Evolutionary conservation across 208 protist genomes (phyloP).

Genomic region (Crithidia fasciculata): DNA sequence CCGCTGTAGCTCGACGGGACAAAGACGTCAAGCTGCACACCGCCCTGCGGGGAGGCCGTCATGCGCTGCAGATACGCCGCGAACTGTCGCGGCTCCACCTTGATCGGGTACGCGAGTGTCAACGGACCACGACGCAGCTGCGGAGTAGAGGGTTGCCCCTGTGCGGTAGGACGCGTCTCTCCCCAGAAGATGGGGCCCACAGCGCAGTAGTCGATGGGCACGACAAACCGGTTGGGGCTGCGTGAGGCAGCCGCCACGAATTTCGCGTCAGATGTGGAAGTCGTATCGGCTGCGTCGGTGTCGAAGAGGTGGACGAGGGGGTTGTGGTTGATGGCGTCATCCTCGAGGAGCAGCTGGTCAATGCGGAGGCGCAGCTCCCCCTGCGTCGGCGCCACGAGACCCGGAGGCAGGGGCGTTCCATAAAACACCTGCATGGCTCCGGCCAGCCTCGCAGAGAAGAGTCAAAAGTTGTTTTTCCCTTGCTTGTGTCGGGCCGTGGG

Average conservation of each 20-base stretch:
- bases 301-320: slow-evolving; percentile 51
- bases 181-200: slow-evolving; percentile 85
- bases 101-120: slow-evolving; percentile 79
- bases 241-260: slow-evolving; percentile 6
- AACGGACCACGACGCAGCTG: slow-evolving; percentile 51
- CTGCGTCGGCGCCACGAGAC: slow-evolving; percentile 64
- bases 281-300: neutral
- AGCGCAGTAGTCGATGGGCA: slow-evolving; percentile 84
- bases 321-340: slow-evolving; percentile 67
- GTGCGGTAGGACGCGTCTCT: slow-evolving; percentile 57
- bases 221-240: slow-evolving; percentile 57
- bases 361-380: slow-evolving; percentile 85
- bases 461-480: too few species aligned
- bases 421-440: slow-evolving; percentile 61
- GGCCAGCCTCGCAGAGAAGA: neutral
- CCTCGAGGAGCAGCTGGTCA: slow-evolving; percentile 79
- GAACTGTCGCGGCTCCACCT: slow-evolving; percentile 60
- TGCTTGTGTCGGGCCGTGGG: too few species aligned
- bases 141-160: slow-evolving; percentile 72
- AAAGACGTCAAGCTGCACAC: slow-evolving; percentile 77
- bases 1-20: slow-evolving; percentile 88
- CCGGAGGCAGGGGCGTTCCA: slow-evolving; percentile 71
- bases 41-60: slow-evolving; percentile 52
- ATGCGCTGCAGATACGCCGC: slow-evolving; percentile 69
- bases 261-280: neutral